Base-by-base conservation (phyloP, 2,329 filamentous ascomycete genomes). In the Pseudopyrenochaeta lycopersici region DNA sequence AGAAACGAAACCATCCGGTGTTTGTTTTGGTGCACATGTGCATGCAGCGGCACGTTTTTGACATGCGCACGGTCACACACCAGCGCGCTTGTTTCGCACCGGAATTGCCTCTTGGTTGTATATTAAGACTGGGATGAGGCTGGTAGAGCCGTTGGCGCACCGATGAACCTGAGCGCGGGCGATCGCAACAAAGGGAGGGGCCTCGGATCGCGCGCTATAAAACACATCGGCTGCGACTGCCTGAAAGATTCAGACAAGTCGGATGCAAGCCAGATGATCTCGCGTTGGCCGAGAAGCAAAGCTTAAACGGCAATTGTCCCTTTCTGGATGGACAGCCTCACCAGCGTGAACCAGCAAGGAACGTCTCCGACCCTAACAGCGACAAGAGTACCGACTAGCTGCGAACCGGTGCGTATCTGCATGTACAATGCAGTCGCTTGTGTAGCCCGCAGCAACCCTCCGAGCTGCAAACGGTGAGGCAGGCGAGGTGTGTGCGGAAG, bases 401-500 rank as follows among this genome's bases (percentile, higher is more conserved):
- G 4, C 9, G 23, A 27, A 27, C 9, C 23, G 21, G 14, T 23
- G 14, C 38, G 18, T 23, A 40, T 21, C 12, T 40, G 15, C 17
- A 20, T 18, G 18, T 21, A 14, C 11, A n/a, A 27, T 17, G 45
- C 45, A 47, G 45, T 38, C 43, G 49, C 49, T 31, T 46, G 7
- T 40, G 49, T 29, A 43, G 18, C 36, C 36, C n/a, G 17, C 42
- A n/a, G 17, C 30, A 21, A 33, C 12, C 17, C 21, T 23, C 36
- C 15, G 18, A 9, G 15, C 30, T 45, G 40, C 21, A 49, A 32
- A 15, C 29, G 45, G 4, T 27, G 23, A 27, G 23, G 23, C 23
- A 27, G 33, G 43, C 32, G 38, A 40, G 38, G 46, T 55, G 39
- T 56, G 49, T 49, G 54, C 56, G 57, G 58, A 45, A 60, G 55